Conservation (phyloP, 345 rosid species). For the Lagerstroemia speciosa region DNA sequence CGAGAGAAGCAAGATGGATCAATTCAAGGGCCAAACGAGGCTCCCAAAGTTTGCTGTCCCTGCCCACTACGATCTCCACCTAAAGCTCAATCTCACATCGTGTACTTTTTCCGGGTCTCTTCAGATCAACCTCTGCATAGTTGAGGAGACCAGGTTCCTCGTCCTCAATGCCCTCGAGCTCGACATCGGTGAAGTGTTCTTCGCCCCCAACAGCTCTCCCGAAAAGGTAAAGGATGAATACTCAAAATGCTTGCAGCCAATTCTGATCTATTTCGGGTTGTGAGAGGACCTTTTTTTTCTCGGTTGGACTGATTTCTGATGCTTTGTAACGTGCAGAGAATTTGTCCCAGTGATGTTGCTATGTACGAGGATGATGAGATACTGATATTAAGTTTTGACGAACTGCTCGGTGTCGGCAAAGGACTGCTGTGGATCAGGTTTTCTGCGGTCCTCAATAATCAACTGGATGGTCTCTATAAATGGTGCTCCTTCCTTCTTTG, state of each 20-base stretch:
- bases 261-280: not conserved
- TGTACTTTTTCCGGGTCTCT: constrained; percentile 28
- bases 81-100: constrained; percentile 18
- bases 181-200: constrained; percentile 17
- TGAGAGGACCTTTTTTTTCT: not conserved
- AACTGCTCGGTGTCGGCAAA: constrained; percentile 19
- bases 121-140: constrained; percentile 15
- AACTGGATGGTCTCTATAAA: constrained; percentile 33
- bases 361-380: constrained; percentile 32
- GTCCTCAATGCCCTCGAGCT: constrained; percentile 37
- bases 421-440: constrained; percentile 25
- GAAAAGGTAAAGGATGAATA: constrained; percentile 14
- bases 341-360: constrained; percentile 16
- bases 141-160: constrained; percentile 21
- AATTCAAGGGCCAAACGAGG: constrained; percentile 25
- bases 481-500: constrained; percentile 16
- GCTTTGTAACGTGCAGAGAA: constrained; percentile 9
- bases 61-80: constrained; percentile 18
- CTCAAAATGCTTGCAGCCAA: not conserved
- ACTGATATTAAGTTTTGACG: constrained; percentile 29
- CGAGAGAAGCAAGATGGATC: constrained; percentile 9
- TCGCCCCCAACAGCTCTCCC: constrained; percentile 20
- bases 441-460: constrained; percentile 30
- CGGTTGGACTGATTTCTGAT: not conserved
- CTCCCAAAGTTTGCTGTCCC: constrained; percentile 22